A percentile compares a stretch with the other conserved stretches of the same genome.
These are phyloP conservation scores for Ophiostoma montium DNA, from an alignment of 2,329 filamentous ascomycete species.

Conservation along the genomic window DNA sequence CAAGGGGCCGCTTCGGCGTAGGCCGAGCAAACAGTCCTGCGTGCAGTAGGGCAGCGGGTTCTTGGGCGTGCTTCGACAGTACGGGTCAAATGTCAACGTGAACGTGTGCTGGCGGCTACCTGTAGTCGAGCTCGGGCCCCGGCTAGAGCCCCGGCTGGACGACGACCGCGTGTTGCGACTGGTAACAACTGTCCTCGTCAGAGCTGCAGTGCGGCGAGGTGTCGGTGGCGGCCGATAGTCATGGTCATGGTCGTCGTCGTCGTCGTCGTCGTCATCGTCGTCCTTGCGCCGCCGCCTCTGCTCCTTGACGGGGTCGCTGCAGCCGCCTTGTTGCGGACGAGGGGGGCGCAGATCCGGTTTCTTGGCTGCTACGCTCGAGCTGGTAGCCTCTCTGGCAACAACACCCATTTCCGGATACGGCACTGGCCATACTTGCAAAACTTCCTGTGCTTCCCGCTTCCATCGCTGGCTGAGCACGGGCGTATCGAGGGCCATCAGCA, in stretches of 20 bases:
- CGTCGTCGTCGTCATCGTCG: no score
- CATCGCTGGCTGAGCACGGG: neutral
- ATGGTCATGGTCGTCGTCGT: neutral
- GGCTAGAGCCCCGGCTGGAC: neutral
- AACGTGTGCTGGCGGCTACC: neutral
- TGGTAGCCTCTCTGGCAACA: neutral
- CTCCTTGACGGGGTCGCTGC: neutral
- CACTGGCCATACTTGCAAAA: neutral
- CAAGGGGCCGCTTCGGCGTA: neutral
- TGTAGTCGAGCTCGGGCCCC: no score
- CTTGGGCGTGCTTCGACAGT: neutral
- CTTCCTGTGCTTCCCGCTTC: neutral
- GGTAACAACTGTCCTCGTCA: neutral
- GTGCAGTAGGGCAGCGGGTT: conserved; percentile 4
- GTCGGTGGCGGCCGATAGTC: neutral
- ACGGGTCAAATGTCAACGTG: neutral
- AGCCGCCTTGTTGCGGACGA: neutral
- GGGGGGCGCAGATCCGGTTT: no score
- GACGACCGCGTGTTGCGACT: neutral
- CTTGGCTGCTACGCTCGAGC: no score
- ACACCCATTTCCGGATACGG: neutral
- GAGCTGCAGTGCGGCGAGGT: neutral
- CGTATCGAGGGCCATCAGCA: neutral
- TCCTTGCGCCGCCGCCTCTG: neutral
- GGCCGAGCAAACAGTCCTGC: conserved; percentile 6